Conservation (phyloP, 192 early-diverging fungal genomes). For the Pecoramyces ruminantium region DNA sequence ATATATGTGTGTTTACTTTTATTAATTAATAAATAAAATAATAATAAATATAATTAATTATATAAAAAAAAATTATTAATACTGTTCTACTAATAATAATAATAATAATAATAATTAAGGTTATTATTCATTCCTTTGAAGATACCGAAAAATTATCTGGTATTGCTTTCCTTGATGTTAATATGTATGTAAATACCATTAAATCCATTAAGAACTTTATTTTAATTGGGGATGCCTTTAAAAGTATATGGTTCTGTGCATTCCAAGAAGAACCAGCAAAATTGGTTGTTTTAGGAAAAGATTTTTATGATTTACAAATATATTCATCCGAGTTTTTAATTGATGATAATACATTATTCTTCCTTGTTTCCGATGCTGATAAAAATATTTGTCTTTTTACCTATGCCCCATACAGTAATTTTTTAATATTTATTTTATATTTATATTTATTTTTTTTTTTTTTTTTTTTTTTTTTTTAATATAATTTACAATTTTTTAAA, state of each 20-base stretch:
- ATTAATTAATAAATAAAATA: no score
- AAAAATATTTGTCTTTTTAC: constrained; percentile 65
- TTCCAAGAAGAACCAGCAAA: constrained; percentile 93
- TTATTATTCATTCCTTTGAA: constrained; percentile 73
- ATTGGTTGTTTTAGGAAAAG: constrained; percentile 71
- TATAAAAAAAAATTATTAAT: no score
- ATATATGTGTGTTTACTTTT: no score
- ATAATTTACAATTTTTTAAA: no score
- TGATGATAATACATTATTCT: constrained; percentile 46
- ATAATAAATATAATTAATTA: no score
- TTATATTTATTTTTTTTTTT: background rate
- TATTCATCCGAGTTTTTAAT: constrained; percentile 59
- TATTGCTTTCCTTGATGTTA: constrained; percentile 87
- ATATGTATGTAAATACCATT: constrained; percentile 71
- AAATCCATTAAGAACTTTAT: constrained; percentile 74
- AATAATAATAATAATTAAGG: constrained; percentile 9
- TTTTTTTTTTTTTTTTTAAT: background rate
- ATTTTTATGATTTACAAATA: constrained; percentile 62
- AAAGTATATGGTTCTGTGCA: constrained; percentile 75
- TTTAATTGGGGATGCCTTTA: constrained; percentile 68
- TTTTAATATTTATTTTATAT: background rate
- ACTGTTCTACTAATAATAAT: no score
- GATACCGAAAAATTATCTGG: constrained; percentile 55
- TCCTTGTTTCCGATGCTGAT: constrained; percentile 70
- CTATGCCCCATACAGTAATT: constrained; percentile 74